These are phyloP conservation scores for Pseudotulostoma volvatum DNA, from an alignment of 495 filamentous ascomycete genomes.

Conservation along the genomic window DNA sequence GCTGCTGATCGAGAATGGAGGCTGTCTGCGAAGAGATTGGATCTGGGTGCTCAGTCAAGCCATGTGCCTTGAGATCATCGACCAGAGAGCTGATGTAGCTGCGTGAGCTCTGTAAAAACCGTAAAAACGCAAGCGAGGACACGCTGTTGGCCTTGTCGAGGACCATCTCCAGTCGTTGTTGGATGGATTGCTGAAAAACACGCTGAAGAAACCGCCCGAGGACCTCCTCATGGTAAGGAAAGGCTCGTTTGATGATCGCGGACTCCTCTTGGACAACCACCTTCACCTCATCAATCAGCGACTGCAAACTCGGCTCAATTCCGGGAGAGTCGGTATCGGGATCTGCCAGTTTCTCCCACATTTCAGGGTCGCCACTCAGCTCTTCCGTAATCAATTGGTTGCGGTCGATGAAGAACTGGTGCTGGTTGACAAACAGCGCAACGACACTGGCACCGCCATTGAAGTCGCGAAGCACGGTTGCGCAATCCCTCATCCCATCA, in stretches of 20 bases:
- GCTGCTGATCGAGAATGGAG: slow-evolving; percentile 77
- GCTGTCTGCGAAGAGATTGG: slow-evolving; percentile 75
- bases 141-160: slow-evolving; percentile 81
- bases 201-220: slow-evolving; percentile 81
- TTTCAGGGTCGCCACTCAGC: slow-evolving; percentile 63
- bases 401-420: slow-evolving; percentile 94
- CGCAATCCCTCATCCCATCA: slow-evolving; percentile 90
- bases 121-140: slow-evolving; percentile 80
- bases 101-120: slow-evolving; percentile 77
- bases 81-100: slow-evolving; percentile 70
- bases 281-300: slow-evolving; percentile 80
- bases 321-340: slow-evolving; percentile 82
- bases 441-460: slow-evolving; percentile 89
- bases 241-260: slow-evolving; percentile 84
- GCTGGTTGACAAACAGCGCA: slow-evolving; percentile 92
- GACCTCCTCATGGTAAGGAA: slow-evolving; percentile 91
- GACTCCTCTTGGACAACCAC: slow-evolving; percentile 96
- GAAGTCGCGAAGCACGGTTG: slow-evolving; percentile 87
- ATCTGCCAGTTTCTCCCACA: slow-evolving; percentile 82
- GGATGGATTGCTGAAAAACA: slow-evolving; percentile 94
- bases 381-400: slow-evolving; percentile 85
- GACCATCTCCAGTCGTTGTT: slow-evolving; percentile 91
- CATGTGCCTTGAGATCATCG: slow-evolving; percentile 87
- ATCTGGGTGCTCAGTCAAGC: slow-evolving; percentile 88
- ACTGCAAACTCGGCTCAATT: slow-evolving; percentile 82